Evolutionary conservation across 1,284 basidiomycete genomes (phyloP), one percentile per base, ranked within the genome.

Genomic region (Malassezia globosa): DNA sequence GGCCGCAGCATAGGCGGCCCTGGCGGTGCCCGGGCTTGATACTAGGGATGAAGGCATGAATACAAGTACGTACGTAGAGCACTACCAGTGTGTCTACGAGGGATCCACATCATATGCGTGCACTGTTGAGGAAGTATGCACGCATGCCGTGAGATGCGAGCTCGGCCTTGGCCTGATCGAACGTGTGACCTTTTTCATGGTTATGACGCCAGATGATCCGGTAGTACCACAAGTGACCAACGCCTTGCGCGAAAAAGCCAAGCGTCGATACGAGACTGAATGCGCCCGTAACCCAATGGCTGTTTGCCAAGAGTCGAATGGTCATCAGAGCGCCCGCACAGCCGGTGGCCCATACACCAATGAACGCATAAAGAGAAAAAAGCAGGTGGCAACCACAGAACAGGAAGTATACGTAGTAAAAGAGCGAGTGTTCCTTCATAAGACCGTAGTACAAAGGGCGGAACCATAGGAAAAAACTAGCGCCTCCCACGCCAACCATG

Each of bases 251-350:
- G 3, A 79, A 77, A 87, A 94, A 97, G 24, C 87, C 88, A 25
- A 82, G 77, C 7, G 84, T 87, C 2, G 88, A 79, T 39, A 97
- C 72, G 11, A 81, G 76, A 37, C 87, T 82, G 19, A 81, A 80
- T 73, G 85, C 75, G 39, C 54, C 68, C 0, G 61, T 59, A 2
- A 65, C 48, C 22, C 56, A 34, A 33, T 42, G 37, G 8, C 38
- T 40, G 13, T 48, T 40, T 14, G 47, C 49, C 42, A 65, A 71
- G 19, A 48, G 81, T 55, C 81, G 76, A 59, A 94, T 85, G 26
- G 83, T 92, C 73, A 88, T 86, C 67, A 96, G 86, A 38, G 97
- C 77, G n/a, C 94, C 92, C 10, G 87, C 88, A 33, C 86, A 87
- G 22, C 92, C 92, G 35, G 90, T 94, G 16, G 38, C 84, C 14